These are phyloP conservation scores for Thraustochytrium striatum DNA, from an alignment of 352 stramenopile genomes.

Conservation along the genomic window DNA sequence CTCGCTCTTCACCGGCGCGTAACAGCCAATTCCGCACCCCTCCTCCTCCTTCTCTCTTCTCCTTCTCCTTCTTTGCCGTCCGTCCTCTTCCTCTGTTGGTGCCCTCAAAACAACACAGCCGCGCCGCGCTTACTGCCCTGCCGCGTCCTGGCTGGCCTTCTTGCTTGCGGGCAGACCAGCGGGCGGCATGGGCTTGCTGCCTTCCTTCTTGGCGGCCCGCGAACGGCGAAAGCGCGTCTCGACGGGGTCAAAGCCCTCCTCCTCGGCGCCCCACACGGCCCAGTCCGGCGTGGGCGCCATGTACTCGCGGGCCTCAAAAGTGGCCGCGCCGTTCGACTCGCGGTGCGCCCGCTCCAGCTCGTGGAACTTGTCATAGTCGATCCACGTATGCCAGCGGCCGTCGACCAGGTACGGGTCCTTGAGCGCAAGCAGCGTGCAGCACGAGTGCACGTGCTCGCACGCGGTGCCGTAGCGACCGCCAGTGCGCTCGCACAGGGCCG, in stretches of 20 bases:
- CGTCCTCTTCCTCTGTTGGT: too few relatives aligned
- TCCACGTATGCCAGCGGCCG: constrained; percentile 95
- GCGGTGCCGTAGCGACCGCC: constrained; percentile 82
- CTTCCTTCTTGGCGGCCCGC: background rate
- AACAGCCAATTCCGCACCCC: too few relatives aligned
- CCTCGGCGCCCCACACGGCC: constrained; percentile 87
- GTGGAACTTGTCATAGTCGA: constrained; percentile 94
- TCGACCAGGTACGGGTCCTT: constrained; percentile 62
- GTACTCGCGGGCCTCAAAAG: constrained; percentile 89
- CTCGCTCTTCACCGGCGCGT: too few relatives aligned
- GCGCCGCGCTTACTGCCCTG: too few relatives aligned
- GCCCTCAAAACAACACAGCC: too few relatives aligned
- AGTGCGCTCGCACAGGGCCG: constrained; percentile 45
- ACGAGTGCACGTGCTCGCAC: constrained; percentile 92
- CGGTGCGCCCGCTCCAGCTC: constrained; percentile 49
- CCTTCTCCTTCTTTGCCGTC: too few relatives aligned
- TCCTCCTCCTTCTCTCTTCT: too few relatives aligned
- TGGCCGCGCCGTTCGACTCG: constrained; percentile 29
- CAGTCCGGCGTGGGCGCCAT: constrained; percentile 85
- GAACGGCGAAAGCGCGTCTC: constrained; percentile 67
- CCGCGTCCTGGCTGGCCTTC: too few relatives aligned
- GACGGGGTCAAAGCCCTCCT: constrained; percentile 93
- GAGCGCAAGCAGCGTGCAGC: constrained; percentile 88
- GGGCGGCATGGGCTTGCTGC: background rate
- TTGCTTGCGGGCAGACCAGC: constrained; percentile 15